Base-by-base conservation (phyloP, 169 alveolate species). In the Blepharisma undulans region DNA sequence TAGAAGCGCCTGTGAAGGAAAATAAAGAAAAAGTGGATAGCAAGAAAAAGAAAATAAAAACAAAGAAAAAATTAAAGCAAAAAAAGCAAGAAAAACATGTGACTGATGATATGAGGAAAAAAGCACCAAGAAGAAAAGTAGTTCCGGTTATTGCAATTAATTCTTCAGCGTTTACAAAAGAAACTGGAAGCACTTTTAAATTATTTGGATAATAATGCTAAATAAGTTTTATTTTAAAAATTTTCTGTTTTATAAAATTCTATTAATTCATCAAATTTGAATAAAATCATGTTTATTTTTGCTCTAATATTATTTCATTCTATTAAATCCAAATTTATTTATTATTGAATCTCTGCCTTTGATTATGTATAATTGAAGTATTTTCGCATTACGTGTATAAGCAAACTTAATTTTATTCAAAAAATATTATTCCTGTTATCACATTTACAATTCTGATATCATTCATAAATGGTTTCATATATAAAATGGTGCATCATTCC, bases 81-180 rank as follows among this genome's bases (percentile, higher is more conserved):
- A 74, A 74, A 7, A 74, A 74, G 33, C 36, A 74, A 74, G 48
- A 25, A 22, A 25, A 25, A 74, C 36, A 25, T 25, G 80, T 29
- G 33, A 22, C 80, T 25, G 80, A 74, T 29, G 48, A 74, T 18
- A 14, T 74, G 12, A 74, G 80, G 33, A 74, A 74, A 74, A 74
- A 74, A 74, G 80, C 80, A 22, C 80, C 80, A 25, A 8, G 33
- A 74, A 74, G 80, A 74, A 74, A 74, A 74, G 16, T 74, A 74
- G 66, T 48, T 18, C 66, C 66, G 7, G 66, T 48, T 48, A 48
- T 48, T 10, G 66, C 66, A 48, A 48, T 48, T 48, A 48, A 48
- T 48, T 48, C 66, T 48, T 48, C 66, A 48, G 66, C 12, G 14
- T 48, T 48, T 5, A 48, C 66, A 48, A 48, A 48, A 18, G 66